These are phyloP conservation scores for Phalaenopsis aphrodite DNA, from an alignment of 106 monocot genomes.

Conservation along the genomic window DNA sequence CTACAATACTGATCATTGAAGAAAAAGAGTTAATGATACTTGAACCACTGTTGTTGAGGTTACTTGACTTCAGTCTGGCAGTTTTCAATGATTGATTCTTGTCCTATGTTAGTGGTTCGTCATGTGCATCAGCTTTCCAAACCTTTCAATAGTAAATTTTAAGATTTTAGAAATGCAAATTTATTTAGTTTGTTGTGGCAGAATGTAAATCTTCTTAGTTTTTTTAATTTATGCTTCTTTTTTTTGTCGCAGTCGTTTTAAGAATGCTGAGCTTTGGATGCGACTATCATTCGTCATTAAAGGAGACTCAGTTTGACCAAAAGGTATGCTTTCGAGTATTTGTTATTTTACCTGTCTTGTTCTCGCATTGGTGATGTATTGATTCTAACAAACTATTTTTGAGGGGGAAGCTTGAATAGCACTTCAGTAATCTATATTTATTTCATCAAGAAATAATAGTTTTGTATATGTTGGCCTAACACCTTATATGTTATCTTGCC, in stretches of 20 bases:
- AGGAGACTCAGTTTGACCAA: conserved; percentile 43
- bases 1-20: too few species aligned
- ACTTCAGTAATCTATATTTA: background rate
- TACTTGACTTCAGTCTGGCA: background rate
- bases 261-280: conserved; percentile 98
- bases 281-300: conserved; percentile 68
- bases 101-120: background rate
- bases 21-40: background rate
- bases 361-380: background rate
- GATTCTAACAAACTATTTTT: background rate
- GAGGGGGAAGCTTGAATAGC: background rate
- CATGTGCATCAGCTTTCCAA: background rate
- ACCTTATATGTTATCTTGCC: background rate
- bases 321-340: conserved; percentile 45
- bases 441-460: background rate
- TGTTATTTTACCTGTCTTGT: background rate
- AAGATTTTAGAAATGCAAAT: background rate
- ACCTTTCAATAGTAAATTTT: background rate
- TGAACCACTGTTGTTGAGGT: background rate
- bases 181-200: background rate
- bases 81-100: background rate
- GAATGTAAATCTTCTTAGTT: background rate
- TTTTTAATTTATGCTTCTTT: background rate
- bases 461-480: background rate
- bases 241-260: conserved; percentile 49